These are phyloP conservation scores for Macadamia integrifolia DNA, from an alignment of 164 flowering plant genomes.

Conservation along the genomic window DNA sequence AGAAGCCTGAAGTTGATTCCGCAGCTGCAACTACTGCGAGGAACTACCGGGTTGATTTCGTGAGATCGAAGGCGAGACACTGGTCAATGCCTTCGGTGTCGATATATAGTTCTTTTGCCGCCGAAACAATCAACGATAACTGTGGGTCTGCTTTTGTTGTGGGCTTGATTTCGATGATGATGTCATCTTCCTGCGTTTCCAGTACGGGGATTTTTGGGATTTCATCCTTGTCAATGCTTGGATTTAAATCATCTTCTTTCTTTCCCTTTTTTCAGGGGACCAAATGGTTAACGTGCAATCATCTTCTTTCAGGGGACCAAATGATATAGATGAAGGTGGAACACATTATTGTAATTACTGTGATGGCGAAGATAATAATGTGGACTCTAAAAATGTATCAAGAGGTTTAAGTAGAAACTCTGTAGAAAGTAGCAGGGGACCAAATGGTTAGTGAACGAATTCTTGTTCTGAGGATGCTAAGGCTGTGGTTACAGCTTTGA, in stretches of 20 bases:
- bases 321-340: conserved; percentile 39
- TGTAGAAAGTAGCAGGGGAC: conserved; percentile 33
- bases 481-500: conserved; percentile 71
- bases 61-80: conserved; percentile 7
- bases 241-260: conserved; percentile 36
- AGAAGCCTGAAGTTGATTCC: conserved; percentile 30
- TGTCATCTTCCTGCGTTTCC: conserved; percentile 23
- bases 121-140: conserved; percentile 7
- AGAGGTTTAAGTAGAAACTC: conserved; percentile 2
- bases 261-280: conserved; percentile 41
- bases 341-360: conserved; percentile 11
- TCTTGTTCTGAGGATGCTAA: conserved; percentile 61
- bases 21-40: conserved; percentile 1
- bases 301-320: conserved; percentile 10
- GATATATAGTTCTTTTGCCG: conserved; percentile 14
- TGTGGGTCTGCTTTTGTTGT: conserved; percentile 22
- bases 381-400: not conserved
- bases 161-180: conserved; percentile 39
- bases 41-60: conserved; percentile 13
- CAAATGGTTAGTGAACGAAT: conserved; percentile 30
- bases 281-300: conserved; percentile 29
- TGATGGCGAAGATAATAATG: conserved; percentile 4
- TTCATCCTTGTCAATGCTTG: conserved; percentile 16
- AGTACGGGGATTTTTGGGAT: conserved; percentile 25
- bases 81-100: conserved; percentile 15